Conservation (phyloP, 306 rosid species). For the apple (Malus domestica) region ASM211411v1 NC_041791.1:16743001-16743500, state of each 20-base stretch:
- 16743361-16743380: conserved; percentile 93
- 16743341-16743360: conserved; percentile 94
- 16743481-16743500: conserved; percentile 7
- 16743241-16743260: neutral
- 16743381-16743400: conserved; percentile 86
- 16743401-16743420: conserved; percentile 93
- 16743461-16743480: neutral
- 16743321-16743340: conserved; percentile 99
- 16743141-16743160: conserved; percentile 99
- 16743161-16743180: conserved; percentile 27
- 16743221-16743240: neutral
- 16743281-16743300: neutral
- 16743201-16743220: neutral
- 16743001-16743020: conserved; percentile 93
- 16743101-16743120: conserved; percentile 99
- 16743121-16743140: conserved; percentile 84
- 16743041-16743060: conserved; percentile 91
- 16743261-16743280: neutral
- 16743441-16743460: conserved; percentile 10
- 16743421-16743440: conserved; percentile 98
- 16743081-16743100: conserved; percentile 91
- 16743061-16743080: conserved; percentile 97
- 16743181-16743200: neutral
- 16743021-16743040: conserved; percentile 92
- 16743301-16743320: conserved; percentile 91